Evolutionary conservation across 108 stramenopile species (phyloP).

Genomic region (Nannochloropsis gaditana): DNA sequence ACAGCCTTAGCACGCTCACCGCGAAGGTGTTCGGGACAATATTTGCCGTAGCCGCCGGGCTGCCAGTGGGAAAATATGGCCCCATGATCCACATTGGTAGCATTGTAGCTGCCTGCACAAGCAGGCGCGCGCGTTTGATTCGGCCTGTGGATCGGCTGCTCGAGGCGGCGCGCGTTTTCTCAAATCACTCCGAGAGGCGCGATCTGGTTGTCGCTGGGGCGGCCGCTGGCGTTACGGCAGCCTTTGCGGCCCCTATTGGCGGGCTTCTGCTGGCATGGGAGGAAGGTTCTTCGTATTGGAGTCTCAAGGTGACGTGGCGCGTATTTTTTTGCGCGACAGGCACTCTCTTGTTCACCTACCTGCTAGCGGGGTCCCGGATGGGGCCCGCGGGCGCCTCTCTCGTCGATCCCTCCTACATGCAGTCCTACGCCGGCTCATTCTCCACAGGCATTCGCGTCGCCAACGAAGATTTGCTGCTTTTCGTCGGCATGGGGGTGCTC

Average conservation of each 20-base stretch:
- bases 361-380: no score
- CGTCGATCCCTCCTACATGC: no score
- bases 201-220: conserved; percentile 69
- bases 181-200: conserved; percentile 45
- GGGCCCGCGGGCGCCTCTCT: no score
- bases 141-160: no score
- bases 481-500: no score
- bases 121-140: no score
- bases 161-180: no score
- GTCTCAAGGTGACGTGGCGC: conserved; percentile 57
- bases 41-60: conserved; percentile 59
- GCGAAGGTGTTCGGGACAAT: background rate
- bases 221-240: conserved; percentile 69
- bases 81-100: conserved; percentile 74
- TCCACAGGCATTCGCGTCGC: no score
- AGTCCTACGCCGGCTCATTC: no score
- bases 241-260: conserved; percentile 78
- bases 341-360: background rate
- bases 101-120: no score
- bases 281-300: conserved; percentile 61
- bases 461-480: no score
- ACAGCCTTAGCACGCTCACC: background rate
- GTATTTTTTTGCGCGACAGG: conserved; percentile 41
- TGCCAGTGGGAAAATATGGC: conserved; percentile 72
- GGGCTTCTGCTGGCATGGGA: conserved; percentile 61